These are phyloP conservation scores for Volvariella volvacea DNA, from an alignment of 1,284 basidiomycete genomes.

Conservation along the genomic window DNA sequence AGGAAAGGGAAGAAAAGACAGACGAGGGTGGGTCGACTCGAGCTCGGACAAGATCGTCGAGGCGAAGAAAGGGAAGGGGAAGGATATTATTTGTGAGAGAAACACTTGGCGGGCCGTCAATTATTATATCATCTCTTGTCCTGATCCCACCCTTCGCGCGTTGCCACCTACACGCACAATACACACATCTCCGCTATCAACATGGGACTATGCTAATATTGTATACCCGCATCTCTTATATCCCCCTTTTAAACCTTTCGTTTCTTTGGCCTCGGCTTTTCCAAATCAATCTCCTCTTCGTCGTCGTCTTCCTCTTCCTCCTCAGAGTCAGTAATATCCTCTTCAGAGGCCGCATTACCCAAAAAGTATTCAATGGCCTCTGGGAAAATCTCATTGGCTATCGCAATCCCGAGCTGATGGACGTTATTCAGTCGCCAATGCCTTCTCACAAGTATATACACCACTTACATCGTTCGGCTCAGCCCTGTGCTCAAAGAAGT, in stretches of 20 bases:
- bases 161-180: no score
- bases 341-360: conserved; percentile 52
- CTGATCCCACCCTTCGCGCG: no score
- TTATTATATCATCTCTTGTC: no score
- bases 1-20: conserved; percentile 13
- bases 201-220: no score
- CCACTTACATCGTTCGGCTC: conserved; percentile 64
- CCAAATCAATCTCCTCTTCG: conserved; percentile 75
- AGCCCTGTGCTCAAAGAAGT: conserved; percentile 66
- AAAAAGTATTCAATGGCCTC: conserved; percentile 75
- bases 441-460: background rate
- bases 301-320: conserved; percentile 60
- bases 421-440: background rate
- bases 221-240: background rate
- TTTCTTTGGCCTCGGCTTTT: conserved; percentile 72
- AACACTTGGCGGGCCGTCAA: no score
- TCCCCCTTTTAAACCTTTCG: conserved; percentile 44
- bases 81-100: no score
- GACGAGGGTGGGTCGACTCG: conserved; percentile 14
- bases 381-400: conserved; percentile 72
- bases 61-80: no score
- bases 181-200: no score
- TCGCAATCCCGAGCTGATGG: conserved; percentile 56
- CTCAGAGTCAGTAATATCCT: conserved; percentile 56
- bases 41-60: conserved; percentile 4